These are phyloP conservation scores for Aspergillus versicolor DNA, from an alignment of 2,329 filamentous ascomycete species.

Conservation along the genomic window DNA sequence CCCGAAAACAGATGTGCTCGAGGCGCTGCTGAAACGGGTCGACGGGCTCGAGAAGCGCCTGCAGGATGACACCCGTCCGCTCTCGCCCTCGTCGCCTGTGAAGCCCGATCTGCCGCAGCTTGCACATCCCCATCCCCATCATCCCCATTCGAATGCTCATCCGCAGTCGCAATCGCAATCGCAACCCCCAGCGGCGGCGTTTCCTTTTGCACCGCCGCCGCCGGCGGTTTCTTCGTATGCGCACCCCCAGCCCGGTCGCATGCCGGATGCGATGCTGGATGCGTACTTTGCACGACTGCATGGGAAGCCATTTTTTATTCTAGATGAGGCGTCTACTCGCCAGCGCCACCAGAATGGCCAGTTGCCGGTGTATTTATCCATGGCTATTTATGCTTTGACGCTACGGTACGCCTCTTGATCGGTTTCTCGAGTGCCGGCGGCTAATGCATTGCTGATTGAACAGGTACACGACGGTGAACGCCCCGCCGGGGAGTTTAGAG, in stretches of 20 bases:
- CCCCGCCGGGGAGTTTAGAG: slow-evolving; percentile 68
- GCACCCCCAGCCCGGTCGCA: slow-evolving; percentile 35
- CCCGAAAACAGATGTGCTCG: slow-evolving; percentile 84
- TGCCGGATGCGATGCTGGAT: slow-evolving; percentile 67
- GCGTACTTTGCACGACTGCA: slow-evolving; percentile 79
- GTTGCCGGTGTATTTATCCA: slow-evolving; percentile 52
- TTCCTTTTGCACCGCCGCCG: neutral
- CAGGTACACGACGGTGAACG: slow-evolving; percentile 72
- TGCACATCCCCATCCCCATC: neutral
- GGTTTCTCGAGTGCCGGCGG: slow-evolving; percentile 10
- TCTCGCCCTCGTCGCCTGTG: slow-evolving; percentile 44
- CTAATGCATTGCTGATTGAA: neutral
- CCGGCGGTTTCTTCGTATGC: neutral
- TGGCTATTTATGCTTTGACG: slow-evolving; percentile 59
- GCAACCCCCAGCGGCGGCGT: slow-evolving; percentile 11
- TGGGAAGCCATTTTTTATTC: slow-evolving; percentile 76
- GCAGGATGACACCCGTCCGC: slow-evolving; percentile 61
- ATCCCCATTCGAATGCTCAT: neutral
- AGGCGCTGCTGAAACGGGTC: slow-evolving; percentile 79
- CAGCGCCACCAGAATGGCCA: slow-evolving; percentile 70
- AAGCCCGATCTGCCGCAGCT: slow-evolving; percentile 16
- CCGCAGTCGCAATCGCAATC: slow-evolving; percentile 14
- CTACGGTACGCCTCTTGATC: slow-evolving; percentile 53
- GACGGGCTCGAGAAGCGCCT: slow-evolving; percentile 80
- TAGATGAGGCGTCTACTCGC: slow-evolving; percentile 73